These are phyloP conservation scores for Syzygium jambos DNA, from an alignment of 345 rosid species.

Conservation along the genomic window DNA sequence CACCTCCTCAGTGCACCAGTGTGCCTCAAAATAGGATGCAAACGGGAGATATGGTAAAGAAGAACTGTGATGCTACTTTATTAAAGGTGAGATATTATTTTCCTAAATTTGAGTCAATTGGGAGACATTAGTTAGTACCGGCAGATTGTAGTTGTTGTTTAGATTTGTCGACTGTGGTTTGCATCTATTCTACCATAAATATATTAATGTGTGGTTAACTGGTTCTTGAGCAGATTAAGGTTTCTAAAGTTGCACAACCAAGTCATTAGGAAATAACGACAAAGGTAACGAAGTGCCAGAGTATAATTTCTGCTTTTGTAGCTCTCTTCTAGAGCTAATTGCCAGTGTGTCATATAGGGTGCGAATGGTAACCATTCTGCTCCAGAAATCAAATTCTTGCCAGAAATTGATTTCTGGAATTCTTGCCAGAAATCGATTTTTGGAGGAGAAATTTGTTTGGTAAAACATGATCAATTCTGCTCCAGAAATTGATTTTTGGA, in stretches of 20 bases:
- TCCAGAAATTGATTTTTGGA: no score
- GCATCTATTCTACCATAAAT: neutral
- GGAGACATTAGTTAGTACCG: neutral
- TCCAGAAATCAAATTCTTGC: no score
- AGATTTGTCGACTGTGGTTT: neutral
- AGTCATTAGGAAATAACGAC: constrained; percentile 9
- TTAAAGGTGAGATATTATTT: constrained; percentile 20
- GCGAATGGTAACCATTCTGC: no score
- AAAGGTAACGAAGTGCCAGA: constrained; percentile 82
- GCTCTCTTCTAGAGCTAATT: no score
- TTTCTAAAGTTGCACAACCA: constrained; percentile 17
- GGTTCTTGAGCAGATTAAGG: constrained; percentile 22
- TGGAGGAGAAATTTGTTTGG: no score
- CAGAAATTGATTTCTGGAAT: no score
- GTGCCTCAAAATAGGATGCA: constrained; percentile 22
- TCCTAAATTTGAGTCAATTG: neutral
- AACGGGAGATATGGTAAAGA: constrained; percentile 13
- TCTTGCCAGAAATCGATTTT: no score
- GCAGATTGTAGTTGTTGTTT: neutral
- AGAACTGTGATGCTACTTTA: constrained; percentile 11
- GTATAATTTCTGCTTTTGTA: no score
- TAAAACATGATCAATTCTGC: no score
- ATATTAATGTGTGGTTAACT: neutral
- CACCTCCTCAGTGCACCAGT: constrained; percentile 17
- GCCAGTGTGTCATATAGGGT: no score